phyloP scores from a whole-genome alignment of 495 filamentous ascomycete species.

The Beverwykella pulmonaria region DNA sequence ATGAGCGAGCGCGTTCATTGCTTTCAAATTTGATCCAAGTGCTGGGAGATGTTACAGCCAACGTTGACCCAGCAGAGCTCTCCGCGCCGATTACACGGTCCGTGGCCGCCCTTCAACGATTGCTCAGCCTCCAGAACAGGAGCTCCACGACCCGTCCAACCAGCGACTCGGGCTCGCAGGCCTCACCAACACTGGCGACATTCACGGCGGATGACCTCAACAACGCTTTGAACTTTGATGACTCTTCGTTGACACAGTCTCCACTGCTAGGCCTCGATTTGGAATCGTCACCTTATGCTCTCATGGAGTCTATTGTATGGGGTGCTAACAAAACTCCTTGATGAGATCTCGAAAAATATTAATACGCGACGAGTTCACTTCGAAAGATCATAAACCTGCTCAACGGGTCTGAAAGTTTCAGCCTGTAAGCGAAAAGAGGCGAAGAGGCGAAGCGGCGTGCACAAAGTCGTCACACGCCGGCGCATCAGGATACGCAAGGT shows the following conservation, averaged over 20 bases:
- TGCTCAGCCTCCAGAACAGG: slow-evolving; percentile 26
- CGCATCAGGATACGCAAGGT: too few species aligned
- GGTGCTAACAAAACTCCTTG: slow-evolving; percentile 32
- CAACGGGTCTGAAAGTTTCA: too few species aligned
- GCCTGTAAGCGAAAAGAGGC: too few species aligned
- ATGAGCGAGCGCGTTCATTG: slow-evolving; percentile 44
- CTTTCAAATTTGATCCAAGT: slow-evolving; percentile 42
- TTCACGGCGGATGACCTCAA: slow-evolving; percentile 36
- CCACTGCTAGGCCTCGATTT: slow-evolving; percentile 33
- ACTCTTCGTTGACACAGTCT: slow-evolving; percentile 20
- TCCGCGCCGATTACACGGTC: slow-evolving; percentile 45
- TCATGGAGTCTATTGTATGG: slow-evolving; percentile 42
- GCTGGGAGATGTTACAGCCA: slow-evolving; percentile 43
- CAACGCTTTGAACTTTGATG: slow-evolving; percentile 30
- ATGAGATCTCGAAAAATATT: neutral
- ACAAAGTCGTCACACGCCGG: too few species aligned
- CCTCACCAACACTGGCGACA: slow-evolving; percentile 23
- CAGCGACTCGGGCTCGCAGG: slow-evolving; percentile 26
- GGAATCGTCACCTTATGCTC: slow-evolving; percentile 35
- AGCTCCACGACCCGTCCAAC: slow-evolving; percentile 1
- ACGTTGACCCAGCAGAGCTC: slow-evolving; percentile 45
- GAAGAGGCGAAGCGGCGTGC: too few species aligned
- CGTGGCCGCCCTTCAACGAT: slow-evolving; percentile 39
- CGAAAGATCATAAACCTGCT: neutral
- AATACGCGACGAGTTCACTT: neutral